phyloP scores from a whole-genome alignment of 1,284 basidiomycete species.

The Austroboletus novae-zelandiae region DNA sequence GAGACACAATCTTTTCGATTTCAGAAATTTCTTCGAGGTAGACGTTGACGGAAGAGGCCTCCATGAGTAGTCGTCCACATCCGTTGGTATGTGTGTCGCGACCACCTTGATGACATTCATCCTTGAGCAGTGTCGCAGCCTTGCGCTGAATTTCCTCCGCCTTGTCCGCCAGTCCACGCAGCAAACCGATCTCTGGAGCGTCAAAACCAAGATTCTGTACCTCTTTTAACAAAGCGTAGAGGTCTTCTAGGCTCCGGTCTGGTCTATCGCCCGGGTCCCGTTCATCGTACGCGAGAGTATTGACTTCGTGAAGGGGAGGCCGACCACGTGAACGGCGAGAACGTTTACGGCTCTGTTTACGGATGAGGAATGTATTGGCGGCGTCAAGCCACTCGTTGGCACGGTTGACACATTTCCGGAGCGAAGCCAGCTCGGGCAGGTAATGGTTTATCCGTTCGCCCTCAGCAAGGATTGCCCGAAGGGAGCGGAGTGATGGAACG shows the following conservation, averaged over 20 bases:
- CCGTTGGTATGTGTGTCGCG: slow-evolving; percentile 62
- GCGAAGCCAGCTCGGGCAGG: slow-evolving; percentile 68
- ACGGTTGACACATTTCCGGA: slow-evolving; percentile 76
- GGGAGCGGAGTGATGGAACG: slow-evolving; percentile 70
- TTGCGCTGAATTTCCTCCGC: slow-evolving; percentile 63
- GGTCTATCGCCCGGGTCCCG: slow-evolving; percentile 66
- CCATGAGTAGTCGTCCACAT: slow-evolving; percentile 66
- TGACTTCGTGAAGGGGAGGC: slow-evolving; percentile 38
- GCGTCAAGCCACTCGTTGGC: slow-evolving; percentile 86
- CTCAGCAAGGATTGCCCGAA: slow-evolving; percentile 79
- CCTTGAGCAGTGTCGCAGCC: slow-evolving; percentile 49
- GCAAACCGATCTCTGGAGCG: slow-evolving; percentile 62
- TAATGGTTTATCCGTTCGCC: slow-evolving; percentile 82
- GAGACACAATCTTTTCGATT: slow-evolving; percentile 73
- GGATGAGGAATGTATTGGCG: slow-evolving; percentile 66
- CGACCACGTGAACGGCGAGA: slow-evolving; percentile 61
- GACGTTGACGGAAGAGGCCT: slow-evolving; percentile 76
- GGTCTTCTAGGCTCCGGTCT: slow-evolving; percentile 64
- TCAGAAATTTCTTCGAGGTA: slow-evolving; percentile 70
- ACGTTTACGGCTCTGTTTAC: slow-evolving; percentile 73
- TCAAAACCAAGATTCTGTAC: slow-evolving; percentile 80
- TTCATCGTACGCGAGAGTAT: slow-evolving; percentile 30
- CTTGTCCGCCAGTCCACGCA: slow-evolving; percentile 58
- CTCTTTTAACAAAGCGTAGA: slow-evolving; percentile 66
- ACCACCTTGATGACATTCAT: slow-evolving; percentile 36